Evolutionary conservation across 2,329 filamentous ascomycete species (phyloP), one percentile per base, ranked within the genome.

Genomic region (Aspergillus thermomutatus): DNA sequence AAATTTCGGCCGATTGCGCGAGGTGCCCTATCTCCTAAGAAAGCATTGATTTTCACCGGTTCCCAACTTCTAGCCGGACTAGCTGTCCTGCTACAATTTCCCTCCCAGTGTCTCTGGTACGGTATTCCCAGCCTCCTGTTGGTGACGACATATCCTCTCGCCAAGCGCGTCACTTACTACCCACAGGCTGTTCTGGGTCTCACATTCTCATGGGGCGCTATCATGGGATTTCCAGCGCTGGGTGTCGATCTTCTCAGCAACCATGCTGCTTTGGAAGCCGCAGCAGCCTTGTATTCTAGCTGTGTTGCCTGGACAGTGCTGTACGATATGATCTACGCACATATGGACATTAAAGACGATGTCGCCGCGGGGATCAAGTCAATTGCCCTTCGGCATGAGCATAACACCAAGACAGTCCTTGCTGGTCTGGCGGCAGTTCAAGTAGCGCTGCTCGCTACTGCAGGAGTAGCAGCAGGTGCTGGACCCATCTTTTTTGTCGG

Each of bases 401-500:
- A 78, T 56, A 76, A 78, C 60, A 77, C 77, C 28, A 80, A 80
- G 60, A 60, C 70, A 4, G 69, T 79, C 10, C 69, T 80, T 17
- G 73, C 71, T 28, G 74, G 71, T 25, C 65, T 79, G 49, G 75
- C 76, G 11, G 67, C 65, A 3, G 65, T 67, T 41, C 77, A 80
- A 55, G 71, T 79, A 19, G 66, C 69, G n/a, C 66, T 80, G 9
- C 72, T 80, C 43, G 74, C 73, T 37, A 69, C 70, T 28, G 76
- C 77, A 25, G 77, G 77, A n/a, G 66, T 75, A 50, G 75, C 75
- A 48, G 71, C 79, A 17, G 83, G 83, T 14, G 78, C 83, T 21
- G 83, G 84, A 0, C 84, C 84, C 1, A 64, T 84, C 14, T 87
- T 83, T 71, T 86, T 83, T 57, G 64, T 79, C 10, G 83, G 83